Percentiles rank a stretch among this genome's conserved stretches.
Evolutionary conservation across 2,329 filamentous ascomycete genomes (phyloP).

Genomic region (Aureobasidium melanogenum): DNA sequence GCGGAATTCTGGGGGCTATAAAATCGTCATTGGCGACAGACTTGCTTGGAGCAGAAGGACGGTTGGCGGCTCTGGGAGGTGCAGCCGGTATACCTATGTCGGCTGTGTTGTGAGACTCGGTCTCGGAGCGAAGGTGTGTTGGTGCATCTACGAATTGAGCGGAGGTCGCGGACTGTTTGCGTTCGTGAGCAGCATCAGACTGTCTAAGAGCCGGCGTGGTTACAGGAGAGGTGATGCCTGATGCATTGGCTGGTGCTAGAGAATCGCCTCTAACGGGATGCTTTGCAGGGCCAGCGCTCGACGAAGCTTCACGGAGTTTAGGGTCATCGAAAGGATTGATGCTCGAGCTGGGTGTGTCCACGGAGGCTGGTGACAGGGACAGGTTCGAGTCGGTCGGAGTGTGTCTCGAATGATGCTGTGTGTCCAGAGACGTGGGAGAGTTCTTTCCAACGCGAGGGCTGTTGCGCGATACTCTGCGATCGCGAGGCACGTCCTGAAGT

Average conservation of each 20-base stretch:
- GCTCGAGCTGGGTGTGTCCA: slow-evolving; percentile 29
- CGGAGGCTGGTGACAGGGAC: slow-evolving; percentile 27
- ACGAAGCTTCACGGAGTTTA: slow-evolving; percentile 24
- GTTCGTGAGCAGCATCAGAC: slow-evolving; percentile 25
- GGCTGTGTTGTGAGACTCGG: slow-evolving; percentile 30
- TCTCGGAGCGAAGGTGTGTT: slow-evolving; percentile 16
- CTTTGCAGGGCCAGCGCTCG: slow-evolving; percentile 26
- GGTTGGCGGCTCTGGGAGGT: slow-evolving; percentile 39
- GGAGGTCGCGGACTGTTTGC: slow-evolving; percentile 31
- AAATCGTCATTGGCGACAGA: slow-evolving; percentile 32
- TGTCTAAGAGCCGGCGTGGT: slow-evolving; percentile 30
- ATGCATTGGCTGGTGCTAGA: slow-evolving; percentile 32
- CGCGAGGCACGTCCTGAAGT: slow-evolving; percentile 71
- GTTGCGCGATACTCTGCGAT: slow-evolving; percentile 37
- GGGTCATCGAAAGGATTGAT: slow-evolving; percentile 32
- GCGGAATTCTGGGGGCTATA: slow-evolving; percentile 37
- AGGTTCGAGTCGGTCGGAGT: slow-evolving; percentile 9
- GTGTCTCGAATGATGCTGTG: neutral
- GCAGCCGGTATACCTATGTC: slow-evolving; percentile 35
- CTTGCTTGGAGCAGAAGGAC: slow-evolving; percentile 36
- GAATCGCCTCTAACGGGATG: slow-evolving; percentile 50
- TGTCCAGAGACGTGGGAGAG: slow-evolving; percentile 1
- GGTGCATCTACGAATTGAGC: slow-evolving; percentile 29
- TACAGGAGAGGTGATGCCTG: slow-evolving; percentile 13
- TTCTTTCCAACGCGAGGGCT: slow-evolving; percentile 23